phyloP scores from a whole-genome alignment of 1,284 basidiomycete species.

The Trametes polyzona region DNA sequence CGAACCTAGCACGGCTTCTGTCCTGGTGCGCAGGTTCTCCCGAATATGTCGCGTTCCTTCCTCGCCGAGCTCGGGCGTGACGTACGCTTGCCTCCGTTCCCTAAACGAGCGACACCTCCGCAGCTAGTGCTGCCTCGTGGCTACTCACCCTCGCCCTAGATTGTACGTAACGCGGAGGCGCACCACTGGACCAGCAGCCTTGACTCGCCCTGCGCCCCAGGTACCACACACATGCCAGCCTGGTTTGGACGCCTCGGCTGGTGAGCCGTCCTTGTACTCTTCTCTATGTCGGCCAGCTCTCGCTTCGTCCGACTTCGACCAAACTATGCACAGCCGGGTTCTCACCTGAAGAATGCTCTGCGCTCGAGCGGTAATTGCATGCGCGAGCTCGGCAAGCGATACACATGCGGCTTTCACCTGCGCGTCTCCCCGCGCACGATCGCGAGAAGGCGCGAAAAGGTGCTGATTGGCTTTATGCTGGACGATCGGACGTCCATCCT shows the following conservation, averaged over 20 bases:
- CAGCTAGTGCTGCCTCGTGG: constrained; percentile 23
- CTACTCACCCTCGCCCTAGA: constrained; percentile 26
- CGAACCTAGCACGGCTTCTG: not conserved
- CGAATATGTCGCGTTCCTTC: not conserved
- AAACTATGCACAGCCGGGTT: no score
- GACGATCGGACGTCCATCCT: constrained; percentile 3
- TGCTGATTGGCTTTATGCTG: constrained; percentile 16
- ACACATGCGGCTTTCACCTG: no score
- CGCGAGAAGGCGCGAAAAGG: constrained; percentile 6
- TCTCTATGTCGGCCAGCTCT: not conserved
- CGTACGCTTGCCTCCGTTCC: constrained; percentile 2
- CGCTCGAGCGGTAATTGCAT: no score
- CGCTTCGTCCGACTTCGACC: no score
- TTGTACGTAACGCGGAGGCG: constrained; percentile 13
- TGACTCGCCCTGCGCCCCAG: constrained; percentile 2
- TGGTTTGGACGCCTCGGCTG: not conserved
- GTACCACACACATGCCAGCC: constrained; percentile 1
- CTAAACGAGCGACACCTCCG: not conserved
- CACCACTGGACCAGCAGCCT: not conserved
- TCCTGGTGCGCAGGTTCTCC: constrained; percentile 4
- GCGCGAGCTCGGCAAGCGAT: no score
- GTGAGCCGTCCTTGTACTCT: constrained; percentile 4
- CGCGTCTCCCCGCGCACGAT: constrained; percentile 1
- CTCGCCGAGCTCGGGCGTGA: constrained; percentile 1
- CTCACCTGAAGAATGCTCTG: no score